Evolutionary conservation across 2,329 filamentous ascomycete species (phyloP), one percentile per base, ranked within the genome.

Genomic region (Plectosphaerella plurivora): DNA sequence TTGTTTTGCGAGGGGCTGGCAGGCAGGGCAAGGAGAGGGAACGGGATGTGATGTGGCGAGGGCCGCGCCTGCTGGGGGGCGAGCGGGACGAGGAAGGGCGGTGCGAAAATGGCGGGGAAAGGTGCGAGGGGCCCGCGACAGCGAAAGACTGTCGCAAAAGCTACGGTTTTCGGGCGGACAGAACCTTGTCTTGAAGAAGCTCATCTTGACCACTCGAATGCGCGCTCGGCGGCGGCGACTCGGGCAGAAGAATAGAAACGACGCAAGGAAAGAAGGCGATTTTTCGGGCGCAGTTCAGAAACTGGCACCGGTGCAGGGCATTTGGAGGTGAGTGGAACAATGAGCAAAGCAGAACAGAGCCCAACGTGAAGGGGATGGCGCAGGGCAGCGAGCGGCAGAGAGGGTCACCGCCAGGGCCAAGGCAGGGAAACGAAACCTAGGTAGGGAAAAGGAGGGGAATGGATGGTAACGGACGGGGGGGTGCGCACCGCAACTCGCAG

Each of bases 111-210:
- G 52, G 51, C 35, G 45, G 50, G 42, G 44, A 47, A 50, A 49
- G 41, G n/a, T 20, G 18, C 45, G 45, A 54, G 51, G 52, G 53
- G 51, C 54, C 52, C 52, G 52, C 54, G 46, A 51, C 47, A 22
- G n/a, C 36, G 41, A 35, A 15, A 50, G 33, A 39, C 15, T 18
- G 41, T 44, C 41, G 41, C 41, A 54, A 45, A 25, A 16, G 18
- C 47, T 24, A 51, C 39, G 25, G 24, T 35, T 48, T 50, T 50
- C 48, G 48, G 48, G 48, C 39, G 39, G 22, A 39, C 56, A 53
- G 50, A 64, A 73, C 71, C 70, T 73, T 66, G 71, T 67, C 63
- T 73, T 73, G 61, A 73, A 68, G 60, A 73, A 73, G 64, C 70
- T 72, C 69, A 72, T 71, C 60, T 64, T 66, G 62, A 62, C 64